Evolutionary conservation across 768 basidiomycete genomes (phyloP), one percentile per base, ranked within the genome.

Genomic region (Mycena chlorophos): DNA sequence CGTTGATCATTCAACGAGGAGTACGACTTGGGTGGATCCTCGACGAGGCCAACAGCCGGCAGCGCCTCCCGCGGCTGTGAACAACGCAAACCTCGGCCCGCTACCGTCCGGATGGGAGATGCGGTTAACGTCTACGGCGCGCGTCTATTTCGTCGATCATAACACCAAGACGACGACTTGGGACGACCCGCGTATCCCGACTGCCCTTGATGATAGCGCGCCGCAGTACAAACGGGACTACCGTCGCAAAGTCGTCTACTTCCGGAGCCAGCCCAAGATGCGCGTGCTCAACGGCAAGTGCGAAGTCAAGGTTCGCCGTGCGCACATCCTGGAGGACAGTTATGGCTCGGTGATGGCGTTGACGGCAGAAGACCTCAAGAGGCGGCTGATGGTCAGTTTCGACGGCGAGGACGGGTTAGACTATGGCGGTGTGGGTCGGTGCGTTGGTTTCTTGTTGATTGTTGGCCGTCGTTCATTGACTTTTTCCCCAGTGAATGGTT

Each of bases 181-280:
- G 94, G 94, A 95, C 66, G 94, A 96, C 69, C 94, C 93, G 19
- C 83, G 94, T 49, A 70, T 94, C 50, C 93, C 94, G 0, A 86
- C 84, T 1, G 82, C 86, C 57, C 75, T 94, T 46, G 91, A 94
- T 65, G 86, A 89, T 61, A 91, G 86, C 71, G 91, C 91, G 3
- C 94, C 93, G n/a, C 92, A 95, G 72, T 95, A 94, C 73, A 94
- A 95, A 73, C 87, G 91, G 58, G 93, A 96, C 73, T 96, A 95
- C 69, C 77, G 93, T 60, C 78, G 91, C 54, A 96, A 95, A 72
- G 84, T 95, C 40, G 87, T 95, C 47, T 95, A 95, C 75, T 94
- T 96, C 82, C 82, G 93, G 57, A 88, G 85, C 61, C 93, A 96
- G 62, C 91, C 92, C 23, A 87, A 91, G 50, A 87, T 96, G 78